phyloP scores from a whole-genome alignment of 257 asterid species.

The Apocynum venetum region DNA sequence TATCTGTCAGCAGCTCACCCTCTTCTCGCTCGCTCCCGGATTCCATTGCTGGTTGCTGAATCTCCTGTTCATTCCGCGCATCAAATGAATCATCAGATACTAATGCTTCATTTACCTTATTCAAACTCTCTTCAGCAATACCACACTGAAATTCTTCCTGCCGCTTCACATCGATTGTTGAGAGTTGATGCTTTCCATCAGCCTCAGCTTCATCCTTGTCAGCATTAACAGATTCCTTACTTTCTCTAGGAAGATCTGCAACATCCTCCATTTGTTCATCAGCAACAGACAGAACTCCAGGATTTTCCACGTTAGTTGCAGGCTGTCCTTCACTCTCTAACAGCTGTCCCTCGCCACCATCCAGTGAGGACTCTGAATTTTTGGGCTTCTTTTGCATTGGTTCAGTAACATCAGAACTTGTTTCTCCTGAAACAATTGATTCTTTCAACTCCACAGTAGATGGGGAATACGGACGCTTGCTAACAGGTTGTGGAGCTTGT shows the following conservation, averaged over 20 bases:
- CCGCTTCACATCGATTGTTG: constrained; percentile 28
- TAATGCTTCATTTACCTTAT: constrained; percentile 33
- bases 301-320: constrained; percentile 29
- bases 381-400: constrained; percentile 58
- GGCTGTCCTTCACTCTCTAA: constrained; percentile 34
- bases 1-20: constrained; percentile 62
- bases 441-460: constrained; percentile 49
- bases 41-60: constrained; percentile 50
- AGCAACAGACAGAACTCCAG: constrained; percentile 27
- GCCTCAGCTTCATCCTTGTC: constrained; percentile 46
- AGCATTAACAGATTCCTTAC: constrained; percentile 40
- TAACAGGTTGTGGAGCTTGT: constrained; percentile 32
- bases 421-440: constrained; percentile 39
- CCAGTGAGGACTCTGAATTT: constrained; percentile 46
- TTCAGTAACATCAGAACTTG: constrained; percentile 43
- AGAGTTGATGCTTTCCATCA: constrained; percentile 55
- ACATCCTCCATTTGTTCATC: constrained; percentile 53
- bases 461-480: constrained; percentile 59
- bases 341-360: constrained; percentile 25
- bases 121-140: constrained; percentile 41
- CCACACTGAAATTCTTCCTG: constrained; percentile 44
- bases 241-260: constrained; percentile 34
- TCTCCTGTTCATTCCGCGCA: constrained; percentile 57
- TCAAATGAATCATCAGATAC: constrained; percentile 47
- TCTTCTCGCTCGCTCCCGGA: constrained; percentile 69